Percentiles rank a stretch among this genome's conserved stretches.
These are phyloP conservation scores for Piloderma croceum DNA, from an alignment of 768 basidiomycete species.

Conservation along the genomic window DNA sequence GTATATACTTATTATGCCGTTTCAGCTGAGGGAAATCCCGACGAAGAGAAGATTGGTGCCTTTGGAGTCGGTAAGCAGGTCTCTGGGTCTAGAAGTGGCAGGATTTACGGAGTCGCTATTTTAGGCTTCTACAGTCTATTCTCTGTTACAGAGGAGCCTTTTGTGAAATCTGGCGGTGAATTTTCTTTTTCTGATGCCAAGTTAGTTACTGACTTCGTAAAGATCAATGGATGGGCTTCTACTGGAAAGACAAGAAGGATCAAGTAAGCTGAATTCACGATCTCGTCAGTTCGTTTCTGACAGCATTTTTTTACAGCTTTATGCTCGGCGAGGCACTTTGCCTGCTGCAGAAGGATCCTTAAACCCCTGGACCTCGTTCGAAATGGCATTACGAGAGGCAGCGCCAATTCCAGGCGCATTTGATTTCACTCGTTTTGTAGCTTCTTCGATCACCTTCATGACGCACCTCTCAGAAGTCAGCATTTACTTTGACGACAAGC, in stretches of 20 bases:
- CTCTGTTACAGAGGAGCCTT: constrained; percentile 78
- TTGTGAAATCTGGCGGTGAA: constrained; percentile 73
- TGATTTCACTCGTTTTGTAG: constrained; percentile 84
- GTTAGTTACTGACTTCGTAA: constrained; percentile 21
- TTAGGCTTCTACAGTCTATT: constrained; percentile 75
- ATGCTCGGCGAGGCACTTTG: constrained; percentile 72
- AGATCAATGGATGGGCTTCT: constrained; percentile 92
- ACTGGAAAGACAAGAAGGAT: constrained; percentile 92
- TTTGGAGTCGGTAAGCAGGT: constrained; percentile 79
- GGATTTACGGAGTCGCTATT: background rate
- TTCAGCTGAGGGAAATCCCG: constrained; percentile 86
- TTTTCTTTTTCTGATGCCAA: constrained; percentile 12
- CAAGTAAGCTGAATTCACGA: constrained; percentile 44
- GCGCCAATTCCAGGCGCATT: constrained; percentile 75
- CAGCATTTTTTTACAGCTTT: constrained; percentile 43
- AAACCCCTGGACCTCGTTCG: constrained; percentile 84
- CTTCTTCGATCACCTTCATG: constrained; percentile 94
- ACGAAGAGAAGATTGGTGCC: constrained; percentile 94
- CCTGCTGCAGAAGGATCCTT: constrained; percentile 34
- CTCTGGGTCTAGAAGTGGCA: background rate
- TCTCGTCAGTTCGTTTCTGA: constrained; percentile 4
- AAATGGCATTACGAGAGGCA: constrained; percentile 82
- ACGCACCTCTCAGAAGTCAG: constrained; percentile 65
- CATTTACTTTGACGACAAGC: constrained; percentile 77
- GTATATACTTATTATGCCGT: background rate